phyloP scores from a whole-genome alignment of 116 monocot genomes.

The Phalaenopsis hybrid region DNA sequence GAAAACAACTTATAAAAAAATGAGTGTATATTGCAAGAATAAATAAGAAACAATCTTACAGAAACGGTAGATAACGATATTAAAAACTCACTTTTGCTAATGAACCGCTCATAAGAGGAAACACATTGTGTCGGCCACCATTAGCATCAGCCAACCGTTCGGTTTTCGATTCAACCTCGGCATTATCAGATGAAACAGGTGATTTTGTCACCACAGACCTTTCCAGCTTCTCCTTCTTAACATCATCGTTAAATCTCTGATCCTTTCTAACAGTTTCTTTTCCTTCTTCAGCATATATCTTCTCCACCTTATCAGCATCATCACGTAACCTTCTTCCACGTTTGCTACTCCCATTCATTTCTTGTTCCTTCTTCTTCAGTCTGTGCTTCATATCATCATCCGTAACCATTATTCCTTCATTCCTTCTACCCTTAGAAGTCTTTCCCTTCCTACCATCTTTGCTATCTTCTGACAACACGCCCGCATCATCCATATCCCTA shows the following conservation, averaged over 20 bases:
- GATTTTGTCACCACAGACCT: background rate
- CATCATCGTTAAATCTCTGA: conserved; percentile 6
- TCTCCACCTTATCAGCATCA: background rate
- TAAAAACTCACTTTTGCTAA: conserved; percentile 1
- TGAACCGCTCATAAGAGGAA: conserved; percentile 3
- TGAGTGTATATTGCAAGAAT: too few relatives aligned
- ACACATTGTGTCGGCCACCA: background rate
- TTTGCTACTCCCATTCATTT: conserved; percentile 4
- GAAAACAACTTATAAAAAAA: too few relatives aligned
- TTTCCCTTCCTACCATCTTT: conserved; percentile 6
- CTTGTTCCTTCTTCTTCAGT: conserved; percentile 2
- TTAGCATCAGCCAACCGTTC: conserved; percentile 3
- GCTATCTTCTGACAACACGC: conserved; percentile 7
- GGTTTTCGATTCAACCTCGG: too few relatives aligned
- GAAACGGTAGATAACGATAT: background rate
- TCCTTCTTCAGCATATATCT: conserved; percentile 9
- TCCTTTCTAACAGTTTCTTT: conserved; percentile 15
- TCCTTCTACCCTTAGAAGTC: background rate
- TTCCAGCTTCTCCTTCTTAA: conserved; percentile 23
- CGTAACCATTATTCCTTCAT: background rate
- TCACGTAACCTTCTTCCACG: background rate
- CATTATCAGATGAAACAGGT: background rate
- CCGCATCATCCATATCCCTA: conserved; percentile 6
- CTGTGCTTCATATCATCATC: conserved; percentile 10
- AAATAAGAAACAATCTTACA: background rate